Conservation (phyloP, 495 filamentous ascomycete species). For the Chaetomium tenue region DNA sequence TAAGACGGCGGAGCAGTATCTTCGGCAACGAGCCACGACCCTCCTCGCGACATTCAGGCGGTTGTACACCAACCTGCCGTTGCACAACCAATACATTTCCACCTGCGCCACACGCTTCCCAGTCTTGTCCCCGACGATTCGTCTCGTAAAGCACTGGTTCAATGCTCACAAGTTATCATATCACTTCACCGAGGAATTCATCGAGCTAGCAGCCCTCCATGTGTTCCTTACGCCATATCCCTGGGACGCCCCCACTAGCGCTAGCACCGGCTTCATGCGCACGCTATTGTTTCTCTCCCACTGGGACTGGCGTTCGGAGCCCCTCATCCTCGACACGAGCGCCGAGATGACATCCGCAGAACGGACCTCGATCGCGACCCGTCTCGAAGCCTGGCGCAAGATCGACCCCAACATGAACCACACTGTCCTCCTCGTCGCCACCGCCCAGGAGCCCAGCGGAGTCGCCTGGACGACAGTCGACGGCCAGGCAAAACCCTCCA, state of each 20-base stretch:
- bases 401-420: constrained; percentile 87
- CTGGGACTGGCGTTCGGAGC: constrained; percentile 89
- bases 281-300: constrained; percentile 71
- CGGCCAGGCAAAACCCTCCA: constrained; percentile 54
- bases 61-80: constrained; percentile 66
- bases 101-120: constrained; percentile 79
- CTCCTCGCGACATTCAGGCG: constrained; percentile 70
- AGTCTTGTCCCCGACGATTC: constrained; percentile 76
- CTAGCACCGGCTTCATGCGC: constrained; percentile 78
- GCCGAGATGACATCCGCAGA: constrained; percentile 54
- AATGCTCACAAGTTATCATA: constrained; percentile 71
- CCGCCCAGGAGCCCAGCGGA: constrained; percentile 72
- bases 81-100: constrained; percentile 75
- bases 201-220: constrained; percentile 74
- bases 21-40: constrained; percentile 63
- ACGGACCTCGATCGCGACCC: constrained; percentile 61
- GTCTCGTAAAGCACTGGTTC: constrained; percentile 91
- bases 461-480: constrained; percentile 72
- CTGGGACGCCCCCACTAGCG: constrained; percentile 72
- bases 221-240: constrained; percentile 81
- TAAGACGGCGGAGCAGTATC: constrained; percentile 57
- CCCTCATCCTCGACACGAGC: constrained; percentile 73
- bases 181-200: constrained; percentile 73
- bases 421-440: constrained; percentile 76
- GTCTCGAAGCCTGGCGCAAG: constrained; percentile 75